These are phyloP conservation scores for Saccharomycopsis selenospora DNA, from an alignment of 805 yeast genomes.

Conservation along the genomic window DNA sequence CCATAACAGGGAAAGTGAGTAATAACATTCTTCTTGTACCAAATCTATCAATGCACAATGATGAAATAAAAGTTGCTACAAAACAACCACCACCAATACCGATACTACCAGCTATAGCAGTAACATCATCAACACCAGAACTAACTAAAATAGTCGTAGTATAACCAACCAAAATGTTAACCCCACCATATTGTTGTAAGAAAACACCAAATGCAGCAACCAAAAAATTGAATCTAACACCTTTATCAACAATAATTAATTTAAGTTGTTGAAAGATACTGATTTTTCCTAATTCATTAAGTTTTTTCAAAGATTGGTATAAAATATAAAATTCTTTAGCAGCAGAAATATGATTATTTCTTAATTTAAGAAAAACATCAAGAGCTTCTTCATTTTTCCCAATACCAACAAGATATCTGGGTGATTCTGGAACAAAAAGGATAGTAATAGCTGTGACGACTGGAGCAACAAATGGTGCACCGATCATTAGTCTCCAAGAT, in stretches of 20 bases:
- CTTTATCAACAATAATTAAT: conserved; percentile 37
- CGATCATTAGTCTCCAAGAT: conserved; percentile 64
- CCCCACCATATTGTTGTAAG: conserved; percentile 51
- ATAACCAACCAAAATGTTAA: conserved; percentile 45
- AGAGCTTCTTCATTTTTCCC: conserved; percentile 43
- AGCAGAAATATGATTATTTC: conserved; percentile 44
- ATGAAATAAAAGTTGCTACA: conserved; percentile 41
- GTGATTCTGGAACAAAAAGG: conserved; percentile 58
- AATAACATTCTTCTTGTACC: conserved; percentile 49
- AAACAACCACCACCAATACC: conserved; percentile 44
- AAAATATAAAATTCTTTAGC: conserved; percentile 61
- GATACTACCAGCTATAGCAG: conserved; percentile 34
- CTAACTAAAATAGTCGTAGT: conserved; percentile 41
- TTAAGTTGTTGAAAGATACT: conserved; percentile 33
- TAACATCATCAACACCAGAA: conserved; percentile 36
- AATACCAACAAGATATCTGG: conserved; percentile 59
- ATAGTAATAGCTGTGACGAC: conserved; percentile 44
- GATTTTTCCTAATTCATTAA: conserved; percentile 35
- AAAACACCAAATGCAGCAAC: conserved; percentile 45
- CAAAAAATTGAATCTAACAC: conserved; percentile 45
- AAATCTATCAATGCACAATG: conserved; percentile 41
- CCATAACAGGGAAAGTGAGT: conserved; percentile 54
- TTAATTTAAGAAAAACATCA: conserved; percentile 39
- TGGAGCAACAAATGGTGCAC: conserved; percentile 55
- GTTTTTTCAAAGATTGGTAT: conserved; percentile 42